These are phyloP conservation scores for Chamaecrista fasciculata DNA, from an alignment of 306 rosid genomes.

Conservation along the genomic window DNA sequence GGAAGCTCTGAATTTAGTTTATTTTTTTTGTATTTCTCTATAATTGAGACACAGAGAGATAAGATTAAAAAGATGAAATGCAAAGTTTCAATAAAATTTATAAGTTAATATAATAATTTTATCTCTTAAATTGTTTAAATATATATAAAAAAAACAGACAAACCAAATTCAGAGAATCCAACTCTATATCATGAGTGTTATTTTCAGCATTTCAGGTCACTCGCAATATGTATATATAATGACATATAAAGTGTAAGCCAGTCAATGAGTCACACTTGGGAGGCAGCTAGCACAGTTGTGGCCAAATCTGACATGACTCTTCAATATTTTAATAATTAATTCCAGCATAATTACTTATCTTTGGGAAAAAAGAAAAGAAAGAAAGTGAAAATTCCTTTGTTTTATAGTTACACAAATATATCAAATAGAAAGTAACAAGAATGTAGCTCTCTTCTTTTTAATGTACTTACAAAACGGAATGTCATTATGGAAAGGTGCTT, in stretches of 20 bases:
- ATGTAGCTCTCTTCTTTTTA: neutral
- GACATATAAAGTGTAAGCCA: neutral
- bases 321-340: neutral
- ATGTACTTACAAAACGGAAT: neutral
- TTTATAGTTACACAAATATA: neutral
- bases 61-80: too few relatives aligned
- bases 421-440: neutral
- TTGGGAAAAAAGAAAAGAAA: too few relatives aligned
- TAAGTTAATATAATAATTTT: too few relatives aligned
- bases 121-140: too few relatives aligned
- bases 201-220: neutral
- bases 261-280: neutral
- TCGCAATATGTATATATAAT: neutral
- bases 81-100: too few relatives aligned
- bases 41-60: too few relatives aligned
- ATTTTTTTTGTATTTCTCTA: too few relatives aligned
- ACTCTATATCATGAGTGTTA: neutral
- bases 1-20: too few relatives aligned
- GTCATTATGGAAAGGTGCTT: neutral
- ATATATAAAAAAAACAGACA: too few relatives aligned
- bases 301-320: neutral
- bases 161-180: too few relatives aligned
- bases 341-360: neutral
- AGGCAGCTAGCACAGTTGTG: neutral
- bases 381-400: neutral